These are phyloP conservation scores for Pseudogymnoascus sp. DNA, from an alignment of 2,329 filamentous ascomycete genomes.

Conservation along the genomic window DNA sequence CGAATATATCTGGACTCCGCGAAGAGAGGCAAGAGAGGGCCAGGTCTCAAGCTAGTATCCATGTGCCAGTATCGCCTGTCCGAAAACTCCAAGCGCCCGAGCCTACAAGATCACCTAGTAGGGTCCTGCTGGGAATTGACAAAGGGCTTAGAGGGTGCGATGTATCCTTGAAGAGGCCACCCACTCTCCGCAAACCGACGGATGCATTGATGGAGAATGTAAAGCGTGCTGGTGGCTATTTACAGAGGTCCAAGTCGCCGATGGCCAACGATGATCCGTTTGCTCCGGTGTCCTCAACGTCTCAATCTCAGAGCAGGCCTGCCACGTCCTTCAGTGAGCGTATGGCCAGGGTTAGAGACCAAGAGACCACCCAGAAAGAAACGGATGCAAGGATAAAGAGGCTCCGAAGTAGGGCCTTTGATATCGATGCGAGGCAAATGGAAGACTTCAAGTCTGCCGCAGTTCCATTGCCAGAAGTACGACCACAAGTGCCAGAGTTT, in stretches of 20 bases:
- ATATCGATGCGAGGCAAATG: conserved; percentile 51
- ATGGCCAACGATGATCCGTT: conserved; percentile 16
- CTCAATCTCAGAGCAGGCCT: conserved; percentile 35
- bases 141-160: conserved; percentile 76
- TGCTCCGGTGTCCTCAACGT: conserved; percentile 16
- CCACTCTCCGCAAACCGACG: conserved; percentile 37
- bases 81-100: conserved; percentile 45
- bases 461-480: conserved; percentile 45
- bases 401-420: conserved; percentile 49
- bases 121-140: conserved; percentile 79
- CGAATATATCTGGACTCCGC: conserved; percentile 20
- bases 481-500: conserved; percentile 45
- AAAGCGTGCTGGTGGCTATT: conserved; percentile 33
- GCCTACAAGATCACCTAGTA: conserved; percentile 63
- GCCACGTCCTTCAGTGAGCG: conserved; percentile 68
- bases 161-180: conserved; percentile 67
- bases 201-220: conserved; percentile 25
- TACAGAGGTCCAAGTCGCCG: conserved; percentile 36
- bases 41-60: conserved; percentile 40
- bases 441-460: conserved; percentile 53
- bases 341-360: conserved; percentile 61
- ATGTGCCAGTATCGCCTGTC: conserved; percentile 72
- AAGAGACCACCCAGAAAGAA: conserved; percentile 46
- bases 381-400: conserved; percentile 46
- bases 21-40: conserved; percentile 22